phyloP scores from a whole-genome alignment of 352 stramenopile genomes.

The Phytopythium litorale region DNA sequence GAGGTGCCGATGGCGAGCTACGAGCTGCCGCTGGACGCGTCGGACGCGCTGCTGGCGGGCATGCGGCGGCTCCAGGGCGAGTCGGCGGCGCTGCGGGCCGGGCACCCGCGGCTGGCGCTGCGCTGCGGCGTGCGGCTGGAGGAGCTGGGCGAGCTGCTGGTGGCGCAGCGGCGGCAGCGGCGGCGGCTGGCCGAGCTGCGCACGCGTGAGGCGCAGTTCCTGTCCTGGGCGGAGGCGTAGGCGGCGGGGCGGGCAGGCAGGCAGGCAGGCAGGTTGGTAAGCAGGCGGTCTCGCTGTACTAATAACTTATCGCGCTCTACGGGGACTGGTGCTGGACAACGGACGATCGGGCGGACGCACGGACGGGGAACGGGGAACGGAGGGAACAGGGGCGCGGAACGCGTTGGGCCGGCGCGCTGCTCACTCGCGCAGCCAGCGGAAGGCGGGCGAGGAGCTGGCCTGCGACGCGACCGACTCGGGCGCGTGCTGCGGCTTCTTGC shows the following conservation, averaged over 20 bases:
- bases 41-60: slow-evolving; percentile 33
- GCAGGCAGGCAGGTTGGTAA: not conserved
- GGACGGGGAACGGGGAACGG: not conserved
- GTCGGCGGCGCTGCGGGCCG: slow-evolving; percentile 30
- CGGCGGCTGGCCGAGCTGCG: slow-evolving; percentile 35
- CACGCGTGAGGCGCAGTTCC: slow-evolving; percentile 41
- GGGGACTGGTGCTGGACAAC: not conserved
- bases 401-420: no score
- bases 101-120: slow-evolving; percentile 46
- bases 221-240: slow-evolving; percentile 26
- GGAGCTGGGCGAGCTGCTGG: slow-evolving; percentile 37
- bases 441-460: slow-evolving; percentile 12
- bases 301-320: slow-evolving; percentile 1
- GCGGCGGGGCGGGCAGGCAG: not conserved
- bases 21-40: slow-evolving; percentile 62
- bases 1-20: slow-evolving; percentile 54
- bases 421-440: slow-evolving; percentile 30
- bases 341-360: not conserved
- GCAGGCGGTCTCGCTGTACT: not conserved
- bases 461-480: slow-evolving; percentile 15
- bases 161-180: slow-evolving; percentile 34
- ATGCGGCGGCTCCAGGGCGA: not conserved
- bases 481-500: slow-evolving; percentile 13
- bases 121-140: slow-evolving; percentile 48
- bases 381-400: not conserved